Conservation (phyloP, 1,139 yeast species). For the Debaryomyces subglobosus region DNA sequence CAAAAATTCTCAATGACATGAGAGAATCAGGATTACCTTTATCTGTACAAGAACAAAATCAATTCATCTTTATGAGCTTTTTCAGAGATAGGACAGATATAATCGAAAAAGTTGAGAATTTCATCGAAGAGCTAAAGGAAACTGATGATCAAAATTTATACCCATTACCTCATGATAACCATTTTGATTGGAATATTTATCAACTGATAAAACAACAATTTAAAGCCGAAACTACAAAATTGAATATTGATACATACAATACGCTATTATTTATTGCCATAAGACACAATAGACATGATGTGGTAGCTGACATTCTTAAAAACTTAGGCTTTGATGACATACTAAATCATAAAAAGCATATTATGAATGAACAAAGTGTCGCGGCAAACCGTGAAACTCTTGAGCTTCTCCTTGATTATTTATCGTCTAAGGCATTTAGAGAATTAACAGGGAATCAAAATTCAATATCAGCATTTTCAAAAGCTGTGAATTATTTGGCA, state of each 20-base stretch:
- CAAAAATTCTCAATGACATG: conserved; percentile 32
- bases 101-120: conserved; percentile 13
- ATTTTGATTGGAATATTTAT: conserved; percentile 26
- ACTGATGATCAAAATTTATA: neutral
- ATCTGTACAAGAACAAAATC: conserved; percentile 33
- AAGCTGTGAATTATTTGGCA: conserved; percentile 4
- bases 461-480: conserved; percentile 3
- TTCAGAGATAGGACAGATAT: conserved; percentile 33
- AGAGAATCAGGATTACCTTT: conserved; percentile 28
- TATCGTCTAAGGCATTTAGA: conserved; percentile 10
- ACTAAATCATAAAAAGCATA: neutral
- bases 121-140: conserved; percentile 6
- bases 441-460: neutral
- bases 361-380: neutral
- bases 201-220: conserved; percentile 11
- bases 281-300: conserved; percentile 23
- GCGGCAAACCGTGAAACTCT: conserved; percentile 15
- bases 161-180: conserved; percentile 10
- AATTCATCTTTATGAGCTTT: conserved; percentile 32
- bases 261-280: conserved; percentile 30
- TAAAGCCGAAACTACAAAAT: conserved; percentile 3
- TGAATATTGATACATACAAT: conserved; percentile 23
- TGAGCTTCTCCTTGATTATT: conserved; percentile 17
- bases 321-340: conserved; percentile 12
- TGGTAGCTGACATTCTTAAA: conserved; percentile 18